A percentile compares a stretch with the other conserved stretches of the same genome.
Evolutionary conservation across 306 rosid genomes (phyloP).

Genomic region (Neltuma alba): DNA sequence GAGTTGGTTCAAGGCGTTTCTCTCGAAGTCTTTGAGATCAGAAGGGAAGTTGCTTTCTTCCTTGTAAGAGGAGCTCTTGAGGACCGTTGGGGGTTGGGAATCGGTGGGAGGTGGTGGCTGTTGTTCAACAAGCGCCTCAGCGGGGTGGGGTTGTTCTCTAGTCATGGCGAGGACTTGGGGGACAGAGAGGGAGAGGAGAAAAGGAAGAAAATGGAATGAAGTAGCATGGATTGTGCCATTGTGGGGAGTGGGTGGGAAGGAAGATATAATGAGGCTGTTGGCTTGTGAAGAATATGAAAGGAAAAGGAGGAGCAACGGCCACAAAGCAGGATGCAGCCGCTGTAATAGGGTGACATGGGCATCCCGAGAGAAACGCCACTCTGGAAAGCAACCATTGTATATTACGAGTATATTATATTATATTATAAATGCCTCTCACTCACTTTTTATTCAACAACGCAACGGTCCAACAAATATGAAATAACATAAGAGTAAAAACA

Average conservation of each 20-base stretch:
- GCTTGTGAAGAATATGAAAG: too few relatives aligned
- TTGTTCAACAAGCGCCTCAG: slow-evolving; percentile 30
- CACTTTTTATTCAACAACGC: too few relatives aligned
- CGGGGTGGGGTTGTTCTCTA: slow-evolving; percentile 33
- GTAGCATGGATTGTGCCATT: not conserved
- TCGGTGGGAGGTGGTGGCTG: slow-evolving; percentile 20
- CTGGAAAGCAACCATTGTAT: not conserved
- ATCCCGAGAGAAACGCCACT: slow-evolving; percentile 31
- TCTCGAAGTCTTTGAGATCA: slow-evolving; percentile 54
- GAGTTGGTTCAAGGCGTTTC: slow-evolving; percentile 43
- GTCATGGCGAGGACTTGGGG: slow-evolving; percentile 36
- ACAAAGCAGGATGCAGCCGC: slow-evolving; percentile 52
- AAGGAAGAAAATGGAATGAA: not conserved
- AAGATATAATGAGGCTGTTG: too few relatives aligned
- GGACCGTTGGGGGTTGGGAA: slow-evolving; percentile 26
- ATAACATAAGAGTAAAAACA: too few relatives aligned
- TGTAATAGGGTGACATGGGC: not conserved
- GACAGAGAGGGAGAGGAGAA: slow-evolving; percentile 12
- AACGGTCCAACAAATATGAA: too few relatives aligned
- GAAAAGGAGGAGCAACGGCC: slow-evolving; percentile 36
- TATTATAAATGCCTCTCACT: too few relatives aligned
- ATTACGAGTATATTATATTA: too few relatives aligned
- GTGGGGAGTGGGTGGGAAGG: not conserved
- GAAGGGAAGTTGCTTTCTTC: slow-evolving; percentile 56
- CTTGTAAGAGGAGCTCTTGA: slow-evolving; percentile 46